Base-by-base conservation (phyloP, 192 early-diverging fungal genomes). In the Globomyces pollinis-pini region DNA sequence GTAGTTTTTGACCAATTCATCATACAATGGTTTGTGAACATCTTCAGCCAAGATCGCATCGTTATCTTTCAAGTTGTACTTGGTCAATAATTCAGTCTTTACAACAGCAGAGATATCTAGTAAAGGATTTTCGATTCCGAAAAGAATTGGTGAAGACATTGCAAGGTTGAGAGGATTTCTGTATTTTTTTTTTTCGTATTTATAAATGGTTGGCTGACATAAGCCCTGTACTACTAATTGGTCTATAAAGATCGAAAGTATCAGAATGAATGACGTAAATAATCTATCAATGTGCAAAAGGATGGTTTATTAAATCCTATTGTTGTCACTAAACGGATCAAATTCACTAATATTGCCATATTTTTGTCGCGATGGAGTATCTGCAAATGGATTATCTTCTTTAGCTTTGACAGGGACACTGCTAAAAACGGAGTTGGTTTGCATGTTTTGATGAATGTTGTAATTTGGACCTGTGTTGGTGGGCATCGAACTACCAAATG, bases 41-140 rank as follows among this genome's bases (percentile, higher is more conserved):
- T 86, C 87, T 34, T 83, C 87, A 43, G 93, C 96, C 60, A 99
- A 83, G 53, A 99, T 99, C 53, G 93, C 89, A 70, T 91, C 86
- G 80, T 99, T 95, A 59, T 89, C 81, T 74, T 94, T 88, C 65
- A 99, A 82, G 42, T 80, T 80, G 69, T 89, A 96, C 81, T 94
- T 91, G 34, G 67, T 67, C 44, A 99, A 72, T 38, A 96, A 75
- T 0, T 71, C 80, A 28, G 81, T 74, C 60, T 82, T 70, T 30
- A 86, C 91, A 28, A 80, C 73, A 62, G 88, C 87, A 47, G 88
- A 93, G 68, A 99, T 99, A 80, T 99, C 96, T 62, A 99, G 86
- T 62, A 99, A 78, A 39, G 96, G 96, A 83, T 99, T 99, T 71
- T 88, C 94, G 76, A 96, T 88, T 62, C 89, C 92, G 64, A 96